phyloP scores from a whole-genome alignment of 352 stramenopile species.

The Pythium rishiriense region DNA sequence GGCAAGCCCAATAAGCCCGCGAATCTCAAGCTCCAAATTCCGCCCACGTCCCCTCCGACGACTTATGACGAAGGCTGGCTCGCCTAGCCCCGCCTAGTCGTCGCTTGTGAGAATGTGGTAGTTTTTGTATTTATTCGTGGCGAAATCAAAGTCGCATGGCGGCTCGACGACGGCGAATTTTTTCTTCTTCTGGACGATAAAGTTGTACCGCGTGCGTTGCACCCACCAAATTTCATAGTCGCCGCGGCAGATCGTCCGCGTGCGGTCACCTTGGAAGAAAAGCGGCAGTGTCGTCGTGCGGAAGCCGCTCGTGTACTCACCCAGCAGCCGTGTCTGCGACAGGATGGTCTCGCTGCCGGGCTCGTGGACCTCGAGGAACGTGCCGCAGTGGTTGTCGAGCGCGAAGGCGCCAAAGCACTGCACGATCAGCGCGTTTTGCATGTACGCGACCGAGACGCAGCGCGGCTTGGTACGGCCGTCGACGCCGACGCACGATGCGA shows the following conservation, averaged over 20 bases:
- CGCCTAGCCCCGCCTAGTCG: not conserved
- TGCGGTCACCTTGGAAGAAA: constrained; percentile 63
- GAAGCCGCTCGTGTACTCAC: constrained; percentile 74
- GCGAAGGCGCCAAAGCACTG: constrained; percentile 70
- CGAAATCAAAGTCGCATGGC: constrained; percentile 78
- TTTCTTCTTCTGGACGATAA: constrained; percentile 85
- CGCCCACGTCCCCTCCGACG: not conserved
- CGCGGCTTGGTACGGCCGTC: constrained; percentile 54
- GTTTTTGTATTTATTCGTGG: constrained; percentile 78
- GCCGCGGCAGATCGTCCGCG: constrained; percentile 63
- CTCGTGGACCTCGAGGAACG: constrained; percentile 84
- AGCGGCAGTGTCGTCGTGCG: constrained; percentile 73
- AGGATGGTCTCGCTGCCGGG: constrained; percentile 64
- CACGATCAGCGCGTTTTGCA: constrained; percentile 77
- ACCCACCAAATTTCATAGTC: constrained; percentile 90
- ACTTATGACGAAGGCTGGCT: constrained; percentile 43
- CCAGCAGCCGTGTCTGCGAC: constrained; percentile 65
- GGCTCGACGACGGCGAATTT: constrained; percentile 59
- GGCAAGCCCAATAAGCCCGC: constrained; percentile 4
- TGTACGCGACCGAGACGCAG: constrained; percentile 80
- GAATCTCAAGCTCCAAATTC: constrained; percentile 19
- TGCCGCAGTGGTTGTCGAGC: constrained; percentile 80
- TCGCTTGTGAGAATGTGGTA: constrained; percentile 38
- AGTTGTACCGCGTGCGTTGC: constrained; percentile 75
- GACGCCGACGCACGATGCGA: constrained; percentile 58